Evolutionary conservation across 2,329 filamentous ascomycete genomes (phyloP).

Genomic region (Fusarium aywerte): DNA sequence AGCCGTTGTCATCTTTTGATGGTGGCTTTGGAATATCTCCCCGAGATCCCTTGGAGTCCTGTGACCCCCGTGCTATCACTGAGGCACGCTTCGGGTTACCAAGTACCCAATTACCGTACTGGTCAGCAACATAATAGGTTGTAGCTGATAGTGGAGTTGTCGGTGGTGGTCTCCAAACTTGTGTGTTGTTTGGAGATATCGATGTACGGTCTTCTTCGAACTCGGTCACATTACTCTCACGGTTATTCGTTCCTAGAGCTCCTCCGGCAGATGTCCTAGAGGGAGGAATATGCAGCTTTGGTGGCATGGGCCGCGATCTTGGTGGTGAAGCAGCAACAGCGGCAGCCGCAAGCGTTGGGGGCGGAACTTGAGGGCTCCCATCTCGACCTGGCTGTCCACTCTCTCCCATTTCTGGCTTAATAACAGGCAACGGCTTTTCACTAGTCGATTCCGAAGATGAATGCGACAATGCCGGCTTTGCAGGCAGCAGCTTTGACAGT

Average conservation of each 20-base stretch:
- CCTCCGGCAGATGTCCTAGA: slow-evolving; percentile 6
- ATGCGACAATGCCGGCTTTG: slow-evolving; percentile 56
- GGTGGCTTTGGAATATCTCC: slow-evolving; percentile 29
- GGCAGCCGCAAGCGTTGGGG: slow-evolving; percentile 16
- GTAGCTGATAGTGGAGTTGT: slow-evolving; percentile 58
- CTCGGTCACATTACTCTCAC: slow-evolving; percentile 61
- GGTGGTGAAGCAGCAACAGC: slow-evolving; percentile 26
- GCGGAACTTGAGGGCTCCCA: slow-evolving; percentile 25
- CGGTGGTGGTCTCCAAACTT: slow-evolving; percentile 63
- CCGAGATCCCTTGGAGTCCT: slow-evolving; percentile 28
- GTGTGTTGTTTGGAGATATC: slow-evolving; percentile 50
- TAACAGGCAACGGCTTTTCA: slow-evolving; percentile 26
- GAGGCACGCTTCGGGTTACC: slow-evolving; percentile 51
- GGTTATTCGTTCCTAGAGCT: slow-evolving; percentile 33
- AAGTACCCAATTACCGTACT: slow-evolving; percentile 65
- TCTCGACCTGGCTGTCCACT: slow-evolving; percentile 4
- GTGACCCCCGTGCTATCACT: slow-evolving; percentile 41
- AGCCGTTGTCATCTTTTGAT: slow-evolving; percentile 37
- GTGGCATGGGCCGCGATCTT: slow-evolving; percentile 34
- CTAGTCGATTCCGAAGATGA: slow-evolving; percentile 32
- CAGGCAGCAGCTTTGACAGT: slow-evolving; percentile 58
- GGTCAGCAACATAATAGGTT: slow-evolving; percentile 63
- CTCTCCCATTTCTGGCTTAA: slow-evolving; percentile 28
- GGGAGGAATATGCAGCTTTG: slow-evolving; percentile 48
- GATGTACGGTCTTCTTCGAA: slow-evolving; percentile 62